phyloP scores from a whole-genome alignment of 1,284 basidiomycete genomes.

The Phylloboletellus chloephorus region DNA sequence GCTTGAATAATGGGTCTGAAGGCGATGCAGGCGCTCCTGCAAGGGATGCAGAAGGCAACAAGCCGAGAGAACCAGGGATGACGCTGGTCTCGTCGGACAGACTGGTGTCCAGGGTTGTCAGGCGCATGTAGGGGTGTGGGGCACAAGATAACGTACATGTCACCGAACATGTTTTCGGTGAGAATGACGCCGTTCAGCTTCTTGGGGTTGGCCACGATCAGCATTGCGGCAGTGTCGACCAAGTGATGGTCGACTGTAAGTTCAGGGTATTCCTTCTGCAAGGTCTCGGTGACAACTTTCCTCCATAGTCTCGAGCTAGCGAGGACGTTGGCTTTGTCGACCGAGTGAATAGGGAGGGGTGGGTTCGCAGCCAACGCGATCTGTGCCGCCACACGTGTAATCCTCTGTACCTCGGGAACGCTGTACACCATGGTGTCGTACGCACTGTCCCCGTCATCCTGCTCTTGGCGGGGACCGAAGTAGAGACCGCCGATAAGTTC shows the following conservation, averaged over 20 bases:
- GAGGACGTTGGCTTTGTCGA: constrained; percentile 99
- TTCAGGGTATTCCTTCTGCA: constrained; percentile 83
- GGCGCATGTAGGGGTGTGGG: background rate
- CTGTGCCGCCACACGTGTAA: constrained; percentile 92
- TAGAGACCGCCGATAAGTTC: constrained; percentile 93
- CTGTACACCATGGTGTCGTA: constrained; percentile 95
- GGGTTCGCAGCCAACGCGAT: constrained; percentile 84
- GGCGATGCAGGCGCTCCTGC: constrained; percentile 83
- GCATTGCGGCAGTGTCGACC: constrained; percentile 96
- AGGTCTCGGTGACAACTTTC: constrained; percentile 80
- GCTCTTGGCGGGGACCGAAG: constrained; percentile 92
- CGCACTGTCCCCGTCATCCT: constrained; percentile 65
- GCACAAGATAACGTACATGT: constrained; percentile 66
- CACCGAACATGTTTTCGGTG: constrained; percentile 95
- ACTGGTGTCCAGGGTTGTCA: constrained; percentile 39
- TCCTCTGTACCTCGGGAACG: constrained; percentile 86
- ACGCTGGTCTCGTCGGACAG: constrained; percentile 95
- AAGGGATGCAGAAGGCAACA: constrained; percentile 93
- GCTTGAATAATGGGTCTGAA: constrained; percentile 60
- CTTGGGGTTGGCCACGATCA: constrained; percentile 87
- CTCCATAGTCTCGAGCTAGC: constrained; percentile 95
- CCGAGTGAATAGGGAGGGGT: constrained; percentile 84
- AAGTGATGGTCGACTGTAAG: constrained; percentile 84
- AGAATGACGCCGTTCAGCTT: constrained; percentile 95
- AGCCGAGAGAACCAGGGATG: constrained; percentile 94